Percentiles rank a stretch among this genome's conserved stretches.
phyloP scores from a whole-genome alignment of 1,284 basidiomycete species.

The Pterulicium gracile region DNA sequence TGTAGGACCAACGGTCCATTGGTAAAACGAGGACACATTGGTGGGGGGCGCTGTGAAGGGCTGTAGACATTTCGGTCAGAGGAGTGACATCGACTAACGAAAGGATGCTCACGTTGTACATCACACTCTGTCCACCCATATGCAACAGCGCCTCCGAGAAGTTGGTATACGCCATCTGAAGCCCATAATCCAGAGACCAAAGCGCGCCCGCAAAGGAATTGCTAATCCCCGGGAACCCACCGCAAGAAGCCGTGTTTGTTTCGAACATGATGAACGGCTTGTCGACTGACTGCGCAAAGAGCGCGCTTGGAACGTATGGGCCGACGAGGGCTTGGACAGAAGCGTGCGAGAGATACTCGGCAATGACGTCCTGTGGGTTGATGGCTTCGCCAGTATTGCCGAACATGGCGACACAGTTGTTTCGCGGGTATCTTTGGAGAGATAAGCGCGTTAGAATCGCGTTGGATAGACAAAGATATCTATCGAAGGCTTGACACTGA shows the following conservation, averaged over 20 bases:
- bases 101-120: slow-evolving; percentile 43
- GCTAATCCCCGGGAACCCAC: slow-evolving; percentile 67
- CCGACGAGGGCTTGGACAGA: slow-evolving; percentile 32
- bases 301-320: slow-evolving; percentile 38
- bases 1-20: slow-evolving; percentile 56
- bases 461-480: slow-evolving; percentile 18
- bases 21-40: slow-evolving; percentile 41
- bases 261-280: slow-evolving; percentile 68
- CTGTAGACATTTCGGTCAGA: slow-evolving; percentile 3
- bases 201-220: slow-evolving; percentile 64
- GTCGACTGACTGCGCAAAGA: slow-evolving; percentile 28
- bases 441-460: slow-evolving; percentile 1
- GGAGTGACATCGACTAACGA: slow-evolving; percentile 3
- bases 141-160: slow-evolving; percentile 51
- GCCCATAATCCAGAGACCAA: slow-evolving; percentile 59
- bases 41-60: slow-evolving; percentile 39
- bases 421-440: slow-evolving; percentile 37
- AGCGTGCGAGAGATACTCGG: slow-evolving; percentile 47
- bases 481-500: slow-evolving; percentile 15
- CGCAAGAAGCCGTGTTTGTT: slow-evolving; percentile 75
- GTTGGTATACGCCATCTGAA: slow-evolving; percentile 52
- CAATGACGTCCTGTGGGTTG: slow-evolving; percentile 43
- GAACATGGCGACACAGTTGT: slow-evolving; percentile 54
- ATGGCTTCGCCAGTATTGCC: slow-evolving; percentile 24
- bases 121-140: slow-evolving; percentile 56